Evolutionary conservation across 2,329 filamentous ascomycete genomes (phyloP), one percentile per base, ranked within the genome.

Genomic region (Trichophyton benhamiae): DNA sequence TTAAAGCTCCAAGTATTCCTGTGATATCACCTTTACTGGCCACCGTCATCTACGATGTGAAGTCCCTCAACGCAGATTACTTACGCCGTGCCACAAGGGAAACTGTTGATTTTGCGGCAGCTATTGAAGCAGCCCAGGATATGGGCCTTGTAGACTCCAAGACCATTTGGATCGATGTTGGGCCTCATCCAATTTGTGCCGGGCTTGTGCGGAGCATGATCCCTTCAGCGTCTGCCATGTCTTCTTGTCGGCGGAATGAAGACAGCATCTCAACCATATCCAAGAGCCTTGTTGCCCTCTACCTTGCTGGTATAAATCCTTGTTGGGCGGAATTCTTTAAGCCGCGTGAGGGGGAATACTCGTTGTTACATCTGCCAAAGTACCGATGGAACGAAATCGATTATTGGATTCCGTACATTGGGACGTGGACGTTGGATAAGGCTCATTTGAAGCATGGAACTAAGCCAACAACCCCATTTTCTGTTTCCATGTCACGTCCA

Each of bases 341-440:
- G 33, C 75, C 67, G 6, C 69, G 75, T 11, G 67, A 88, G 72
- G 76, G 78, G 46, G 79, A 83, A 60, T 87, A 83, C 65, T 69
- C 75, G 42, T 78, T 78, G 1, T 80, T 85, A 46, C 77, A 81
- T 48, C 75, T 90, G 3, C 86, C 86, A 1, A 79, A 80, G 0
- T 90, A 89, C 69, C 79, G 79, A 0, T 90, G 85, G 70, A 85
- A 89, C 69, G 76, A 82, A 64, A 88, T 89, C 77, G 83, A 82
- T 66, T 88, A 89, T 72, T 88, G 85, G 85, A 79, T 49, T 55
- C 2, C 67, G 67, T 60, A 63, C 41, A 17, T 36, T 42, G 77
- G 30, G 81, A 83, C 0, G 74, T 88, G 1, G 81, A 82, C 65
- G 73, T 87, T 0, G 86, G 86, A 4, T 22, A 52, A 52, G 46